Percentiles rank a stretch among this genome's conserved stretches.
phyloP scores from a whole-genome alignment of 2,329 filamentous ascomycete genomes.

The Elsinoe ampelina region DNA sequence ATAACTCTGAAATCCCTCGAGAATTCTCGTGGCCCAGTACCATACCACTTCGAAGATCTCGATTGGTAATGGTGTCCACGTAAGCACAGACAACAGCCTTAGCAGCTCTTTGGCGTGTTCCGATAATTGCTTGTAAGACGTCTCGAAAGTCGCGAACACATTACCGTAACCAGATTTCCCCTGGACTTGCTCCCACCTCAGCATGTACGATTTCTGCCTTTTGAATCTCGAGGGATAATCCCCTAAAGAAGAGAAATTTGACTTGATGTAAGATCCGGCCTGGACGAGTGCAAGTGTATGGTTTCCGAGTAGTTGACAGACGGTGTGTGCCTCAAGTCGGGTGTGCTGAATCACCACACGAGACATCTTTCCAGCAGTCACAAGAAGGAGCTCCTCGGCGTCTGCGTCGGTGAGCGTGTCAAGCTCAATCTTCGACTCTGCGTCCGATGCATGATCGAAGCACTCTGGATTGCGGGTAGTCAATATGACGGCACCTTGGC shows the following conservation, averaged over 20 bases:
- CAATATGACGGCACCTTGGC: slow-evolving; percentile 18
- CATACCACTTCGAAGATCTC: not conserved
- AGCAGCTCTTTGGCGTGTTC: not conserved
- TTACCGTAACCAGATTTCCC: slow-evolving; percentile 27
- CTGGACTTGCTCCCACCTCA: slow-evolving; percentile 23
- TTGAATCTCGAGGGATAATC: slow-evolving; percentile 22
- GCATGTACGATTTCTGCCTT: slow-evolving; percentile 22
- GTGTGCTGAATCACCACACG: not conserved
- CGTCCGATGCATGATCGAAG: slow-evolving; percentile 14
- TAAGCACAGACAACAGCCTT: not conserved
- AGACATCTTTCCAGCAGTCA: not conserved
- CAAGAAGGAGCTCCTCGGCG: not conserved
- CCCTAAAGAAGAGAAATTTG: slow-evolving; percentile 21
- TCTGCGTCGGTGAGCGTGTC: slow-evolving; percentile 19
- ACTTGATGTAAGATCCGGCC: slow-evolving; percentile 24
- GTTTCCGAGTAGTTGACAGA: slow-evolving; percentile 6
- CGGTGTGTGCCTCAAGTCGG: not conserved
- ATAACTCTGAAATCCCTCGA: not conserved
- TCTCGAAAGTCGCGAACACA: slow-evolving; percentile 32
- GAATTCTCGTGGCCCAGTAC: not conserved
- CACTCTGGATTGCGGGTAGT: slow-evolving; percentile 20
- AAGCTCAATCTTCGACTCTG: not conserved
- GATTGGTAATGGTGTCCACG: not conserved
- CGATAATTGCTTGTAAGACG: slow-evolving; percentile 23
- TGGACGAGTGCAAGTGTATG: slow-evolving; percentile 25